Evolutionary conservation across 305 asterid genomes (phyloP).

Genomic region (Fraxinus greggii): DNA sequence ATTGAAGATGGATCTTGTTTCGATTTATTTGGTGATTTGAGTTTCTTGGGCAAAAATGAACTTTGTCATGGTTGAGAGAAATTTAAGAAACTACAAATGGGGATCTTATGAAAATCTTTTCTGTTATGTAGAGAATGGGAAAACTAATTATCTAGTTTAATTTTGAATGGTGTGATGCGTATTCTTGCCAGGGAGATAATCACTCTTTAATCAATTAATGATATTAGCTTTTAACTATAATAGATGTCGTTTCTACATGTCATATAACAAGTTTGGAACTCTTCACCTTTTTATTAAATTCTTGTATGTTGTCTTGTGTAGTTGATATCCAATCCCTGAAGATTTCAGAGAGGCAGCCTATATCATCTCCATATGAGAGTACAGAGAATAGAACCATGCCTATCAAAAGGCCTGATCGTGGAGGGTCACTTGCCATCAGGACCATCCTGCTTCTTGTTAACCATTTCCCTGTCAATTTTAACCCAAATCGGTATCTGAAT

Average conservation of each 20-base stretch:
- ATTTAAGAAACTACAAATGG: background rate
- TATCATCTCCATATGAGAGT: slow-evolving; percentile 1
- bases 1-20: background rate
- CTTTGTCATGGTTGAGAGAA: background rate
- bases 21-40: background rate
- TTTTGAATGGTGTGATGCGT: background rate
- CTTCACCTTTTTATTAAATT: background rate
- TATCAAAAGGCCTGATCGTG: slow-evolving; percentile 50
- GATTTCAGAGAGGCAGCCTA: slow-evolving; percentile 27
- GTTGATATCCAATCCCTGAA: slow-evolving; percentile 29
- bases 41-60: background rate
- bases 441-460: slow-evolving; percentile 46
- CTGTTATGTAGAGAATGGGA: background rate
- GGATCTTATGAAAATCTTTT: background rate
- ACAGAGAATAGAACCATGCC: slow-evolving; percentile 37
- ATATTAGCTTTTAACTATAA: background rate
- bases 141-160: background rate
- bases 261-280: background rate
- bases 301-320: slow-evolving; percentile 22
- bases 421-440: slow-evolving; percentile 41
- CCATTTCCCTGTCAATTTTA: slow-evolving; percentile 53
- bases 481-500: slow-evolving; percentile 33
- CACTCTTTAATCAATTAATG: background rate
- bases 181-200: background rate
- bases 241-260: background rate